These are phyloP conservation scores for Penicillium sp. DNA, from an alignment of 2,329 filamentous ascomycete species.

Conservation along the genomic window DNA sequence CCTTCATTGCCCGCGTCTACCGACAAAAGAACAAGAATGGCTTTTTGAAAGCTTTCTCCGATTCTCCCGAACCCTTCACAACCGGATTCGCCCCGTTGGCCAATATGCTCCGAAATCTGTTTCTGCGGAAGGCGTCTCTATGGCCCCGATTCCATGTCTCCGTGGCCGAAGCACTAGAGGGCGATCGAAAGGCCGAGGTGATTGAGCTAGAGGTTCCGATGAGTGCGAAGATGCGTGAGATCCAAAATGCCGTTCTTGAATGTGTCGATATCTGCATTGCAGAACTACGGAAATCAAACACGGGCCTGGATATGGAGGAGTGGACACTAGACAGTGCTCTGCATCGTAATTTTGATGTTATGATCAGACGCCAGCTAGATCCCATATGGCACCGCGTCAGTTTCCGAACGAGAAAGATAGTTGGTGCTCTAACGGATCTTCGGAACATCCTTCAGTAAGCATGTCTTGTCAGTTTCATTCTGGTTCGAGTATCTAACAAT, in stretches of 20 bases:
- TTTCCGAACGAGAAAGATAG: constrained; percentile 93
- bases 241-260: constrained; percentile 92
- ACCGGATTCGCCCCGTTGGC: constrained; percentile 85
- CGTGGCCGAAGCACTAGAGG: constrained; percentile 87
- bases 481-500: constrained; percentile 16
- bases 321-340: constrained; percentile 95
- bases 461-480: neutral
- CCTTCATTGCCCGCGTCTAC: constrained; percentile 92
- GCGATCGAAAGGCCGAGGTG: constrained; percentile 90
- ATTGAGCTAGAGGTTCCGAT: constrained; percentile 96
- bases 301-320: constrained; percentile 90
- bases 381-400: constrained; percentile 97
- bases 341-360: constrained; percentile 88
- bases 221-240: constrained; percentile 90
- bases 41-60: constrained; percentile 95
- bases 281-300: constrained; percentile 89
- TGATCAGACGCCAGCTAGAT: constrained; percentile 86
- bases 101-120: constrained; percentile 90
- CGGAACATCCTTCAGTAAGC: constrained; percentile 76
- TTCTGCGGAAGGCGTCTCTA: constrained; percentile 82
- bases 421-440: constrained; percentile 82
- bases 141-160: constrained; percentile 94
- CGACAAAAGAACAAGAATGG: constrained; percentile 92
- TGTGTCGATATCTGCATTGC: constrained; percentile 94
- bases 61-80: constrained; percentile 88